Conservation (phyloP, 345 rosid species). For the Lumnitzera racemosa region DNA sequence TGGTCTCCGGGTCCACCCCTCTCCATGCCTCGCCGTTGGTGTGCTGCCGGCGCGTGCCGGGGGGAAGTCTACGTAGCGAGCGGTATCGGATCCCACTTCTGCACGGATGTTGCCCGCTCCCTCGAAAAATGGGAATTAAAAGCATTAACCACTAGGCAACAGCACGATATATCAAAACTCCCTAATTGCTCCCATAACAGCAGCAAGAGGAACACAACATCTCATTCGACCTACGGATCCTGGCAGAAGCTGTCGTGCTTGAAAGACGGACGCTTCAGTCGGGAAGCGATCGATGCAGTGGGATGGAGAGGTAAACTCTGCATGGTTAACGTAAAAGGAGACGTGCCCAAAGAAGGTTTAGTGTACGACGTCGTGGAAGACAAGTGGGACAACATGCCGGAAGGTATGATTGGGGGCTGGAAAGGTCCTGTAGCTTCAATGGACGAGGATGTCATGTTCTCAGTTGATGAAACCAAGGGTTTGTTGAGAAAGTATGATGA, state of each 20-base stretch:
- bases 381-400: conserved; percentile 34
- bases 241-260: conserved; percentile 29
- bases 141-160: too few relatives aligned
- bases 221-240: not conserved
- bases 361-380: conserved; percentile 25
- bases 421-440: conserved; percentile 44
- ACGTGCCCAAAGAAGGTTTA: conserved; percentile 27
- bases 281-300: conserved; percentile 45
- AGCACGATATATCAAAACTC: too few relatives aligned
- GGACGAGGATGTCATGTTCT: conserved; percentile 38
- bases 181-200: not conserved
- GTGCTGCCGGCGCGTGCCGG: conserved; percentile 27
- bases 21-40: conserved; percentile 43
- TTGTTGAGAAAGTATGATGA: conserved; percentile 25
- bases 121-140: conserved; percentile 32
- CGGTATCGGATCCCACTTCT: conserved; percentile 35
- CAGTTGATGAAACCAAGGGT: conserved; percentile 32
- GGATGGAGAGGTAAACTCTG: conserved; percentile 47
- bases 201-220: not conserved
- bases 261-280: conserved; percentile 31
- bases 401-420: conserved; percentile 46
- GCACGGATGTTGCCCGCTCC: conserved; percentile 30
- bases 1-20: conserved; percentile 38
- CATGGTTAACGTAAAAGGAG: conserved; percentile 42
- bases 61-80: conserved; percentile 27